A percentile compares a stretch with the other conserved stretches of the same genome.
Conservation (phyloP, 2,329 filamentous ascomycete genomes). For the Akanthomyces uredinophilus region DNA sequence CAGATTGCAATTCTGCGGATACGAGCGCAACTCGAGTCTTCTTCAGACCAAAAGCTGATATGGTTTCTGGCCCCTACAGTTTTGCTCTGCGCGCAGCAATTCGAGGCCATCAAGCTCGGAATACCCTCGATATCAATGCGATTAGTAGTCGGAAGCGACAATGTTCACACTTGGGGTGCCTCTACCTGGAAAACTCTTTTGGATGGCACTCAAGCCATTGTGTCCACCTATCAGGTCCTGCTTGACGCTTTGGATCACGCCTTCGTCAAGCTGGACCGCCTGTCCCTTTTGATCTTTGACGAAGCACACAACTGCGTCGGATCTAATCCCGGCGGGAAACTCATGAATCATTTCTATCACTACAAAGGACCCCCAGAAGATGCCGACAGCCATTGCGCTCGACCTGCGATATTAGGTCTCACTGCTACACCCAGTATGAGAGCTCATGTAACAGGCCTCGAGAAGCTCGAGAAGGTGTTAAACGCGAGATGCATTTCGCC, state of each 20-base stretch:
- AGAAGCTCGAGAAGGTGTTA: constrained; percentile 62
- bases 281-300: constrained; percentile 74
- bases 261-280: constrained; percentile 59
- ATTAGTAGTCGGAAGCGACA: constrained; percentile 62
- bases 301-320: constrained; percentile 76
- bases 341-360: constrained; percentile 71
- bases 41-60: constrained; percentile 51
- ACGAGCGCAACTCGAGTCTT: constrained; percentile 54
- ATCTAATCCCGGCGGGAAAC: constrained; percentile 58
- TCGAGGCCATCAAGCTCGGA: constrained; percentile 52
- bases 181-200: constrained; percentile 64
- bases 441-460: constrained; percentile 49
- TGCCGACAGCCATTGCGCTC: constrained; percentile 23
- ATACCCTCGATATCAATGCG: constrained; percentile 55
- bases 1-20: constrained; percentile 68
- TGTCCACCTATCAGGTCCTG: constrained; percentile 73
- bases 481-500: constrained; percentile 67
- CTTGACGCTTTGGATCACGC: constrained; percentile 68
- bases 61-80: constrained; percentile 74
- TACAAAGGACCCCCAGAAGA: constrained; percentile 29
- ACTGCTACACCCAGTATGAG: constrained; percentile 73
- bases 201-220: constrained; percentile 60
- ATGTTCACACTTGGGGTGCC: constrained; percentile 68
- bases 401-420: constrained; percentile 70
- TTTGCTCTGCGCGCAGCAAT: constrained; percentile 62